Evolutionary conservation across 495 filamentous ascomycete genomes (phyloP).

Genomic region (Penicillium riverlandense): DNA sequence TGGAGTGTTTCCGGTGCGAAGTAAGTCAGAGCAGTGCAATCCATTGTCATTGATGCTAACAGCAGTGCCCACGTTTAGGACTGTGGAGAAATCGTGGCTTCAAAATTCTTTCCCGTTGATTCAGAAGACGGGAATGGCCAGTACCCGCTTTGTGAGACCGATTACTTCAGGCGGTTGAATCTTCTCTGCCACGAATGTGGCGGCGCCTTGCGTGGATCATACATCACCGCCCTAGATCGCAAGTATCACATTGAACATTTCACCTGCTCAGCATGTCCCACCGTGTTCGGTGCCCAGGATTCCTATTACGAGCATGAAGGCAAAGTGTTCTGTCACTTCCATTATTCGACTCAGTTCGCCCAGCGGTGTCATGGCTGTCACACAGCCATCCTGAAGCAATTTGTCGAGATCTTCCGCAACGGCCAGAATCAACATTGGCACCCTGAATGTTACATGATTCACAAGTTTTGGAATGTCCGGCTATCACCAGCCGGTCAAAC

Average conservation of each 20-base stretch:
- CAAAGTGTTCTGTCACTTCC: slow-evolving; percentile 96
- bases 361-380: slow-evolving; percentile 95
- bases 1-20: slow-evolving; percentile 96
- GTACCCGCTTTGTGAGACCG: slow-evolving; percentile 94
- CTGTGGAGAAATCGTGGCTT: slow-evolving; percentile 91
- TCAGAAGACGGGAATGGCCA: slow-evolving; percentile 78
- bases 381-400: slow-evolving; percentile 97
- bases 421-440: slow-evolving; percentile 99
- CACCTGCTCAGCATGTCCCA: slow-evolving; percentile 94
- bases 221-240: slow-evolving; percentile 93
- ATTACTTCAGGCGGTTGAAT: slow-evolving; percentile 91
- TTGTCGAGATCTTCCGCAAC: slow-evolving; percentile 97
- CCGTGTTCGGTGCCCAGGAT: slow-evolving; percentile 94
- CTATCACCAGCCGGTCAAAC: slow-evolving; percentile 54
- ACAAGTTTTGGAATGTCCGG: slow-evolving; percentile 99
- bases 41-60: background rate
- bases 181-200: slow-evolving; percentile 89
- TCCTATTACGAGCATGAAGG: slow-evolving; percentile 98
- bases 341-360: slow-evolving; percentile 97
- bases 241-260: slow-evolving; percentile 99
- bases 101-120: slow-evolving; percentile 96
- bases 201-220: slow-evolving; percentile 89
- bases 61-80: slow-evolving; percentile 51
- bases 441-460: slow-evolving; percentile 99
- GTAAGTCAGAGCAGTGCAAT: slow-evolving; percentile 48